Percentiles rank a stretch among this genome's conserved stretches.
Conservation (phyloP, 441 rosid genomes). For the Erodium moschatum region DNA sequence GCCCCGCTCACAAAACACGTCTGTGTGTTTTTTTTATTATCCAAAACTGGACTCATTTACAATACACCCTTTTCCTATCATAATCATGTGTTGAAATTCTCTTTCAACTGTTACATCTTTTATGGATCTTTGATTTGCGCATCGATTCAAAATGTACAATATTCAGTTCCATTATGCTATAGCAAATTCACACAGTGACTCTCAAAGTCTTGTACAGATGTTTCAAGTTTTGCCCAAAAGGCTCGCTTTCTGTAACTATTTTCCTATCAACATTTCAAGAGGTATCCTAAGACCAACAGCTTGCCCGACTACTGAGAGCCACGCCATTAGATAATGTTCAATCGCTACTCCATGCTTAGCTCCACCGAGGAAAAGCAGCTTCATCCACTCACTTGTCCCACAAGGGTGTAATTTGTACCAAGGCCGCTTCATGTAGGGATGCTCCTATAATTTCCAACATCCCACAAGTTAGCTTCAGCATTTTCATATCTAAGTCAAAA, state of each 20-base stretch:
- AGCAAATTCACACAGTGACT: background rate
- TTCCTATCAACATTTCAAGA: slow-evolving; percentile 29
- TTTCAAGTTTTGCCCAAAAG: background rate
- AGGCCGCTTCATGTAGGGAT: slow-evolving; percentile 76
- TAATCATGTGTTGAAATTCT: no score
- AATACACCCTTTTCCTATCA: no score
- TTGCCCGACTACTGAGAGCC: slow-evolving; percentile 87
- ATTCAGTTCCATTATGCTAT: background rate
- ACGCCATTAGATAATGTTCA: slow-evolving; percentile 54
- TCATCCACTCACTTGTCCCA: slow-evolving; percentile 78
- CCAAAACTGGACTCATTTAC: no score
- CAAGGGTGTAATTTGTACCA: slow-evolving; percentile 96
- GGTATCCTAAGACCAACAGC: slow-evolving; percentile 58
- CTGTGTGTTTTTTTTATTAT: no score
- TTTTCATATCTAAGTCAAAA: background rate
- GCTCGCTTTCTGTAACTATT: background rate
- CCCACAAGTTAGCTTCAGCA: background rate
- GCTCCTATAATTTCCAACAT: slow-evolving; percentile 43
- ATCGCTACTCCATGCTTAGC: slow-evolving; percentile 21
- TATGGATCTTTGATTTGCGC: no score
- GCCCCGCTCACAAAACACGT: no score
- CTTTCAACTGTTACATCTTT: no score
- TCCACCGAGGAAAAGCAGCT: slow-evolving; percentile 41
- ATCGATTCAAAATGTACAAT: no score
- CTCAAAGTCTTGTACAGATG: background rate